Percentiles rank a stretch among this genome's conserved stretches.
phyloP scores from a whole-genome alignment of 1,139 yeast genomes.

The Saccharomyces pastorianus region DNA sequence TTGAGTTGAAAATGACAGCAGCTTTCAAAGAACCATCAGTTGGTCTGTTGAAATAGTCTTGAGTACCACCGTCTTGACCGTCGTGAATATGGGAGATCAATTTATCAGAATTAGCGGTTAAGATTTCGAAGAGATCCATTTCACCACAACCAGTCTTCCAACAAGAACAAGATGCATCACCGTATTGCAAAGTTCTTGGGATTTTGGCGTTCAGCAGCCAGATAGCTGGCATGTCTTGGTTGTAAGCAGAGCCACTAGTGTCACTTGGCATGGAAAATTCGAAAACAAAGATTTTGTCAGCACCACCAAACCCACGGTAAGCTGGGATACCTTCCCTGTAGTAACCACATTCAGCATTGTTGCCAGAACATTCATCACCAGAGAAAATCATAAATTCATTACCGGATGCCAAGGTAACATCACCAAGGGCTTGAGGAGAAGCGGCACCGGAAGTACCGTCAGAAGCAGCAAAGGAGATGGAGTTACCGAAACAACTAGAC shows the following conservation, averaged over 20 bases:
- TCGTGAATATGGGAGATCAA: conserved; percentile 79
- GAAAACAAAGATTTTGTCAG: conserved; percentile 74
- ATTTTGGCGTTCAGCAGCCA: conserved; percentile 92
- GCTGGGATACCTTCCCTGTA: conserved; percentile 84
- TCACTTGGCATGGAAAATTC: conserved; percentile 89
- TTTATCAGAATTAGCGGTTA: conserved; percentile 60
- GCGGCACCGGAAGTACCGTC: conserved; percentile 66
- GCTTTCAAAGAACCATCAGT: conserved; percentile 70
- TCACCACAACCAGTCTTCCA: conserved; percentile 98
- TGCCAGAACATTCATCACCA: conserved; percentile 50
- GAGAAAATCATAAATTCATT: conserved; percentile 74
- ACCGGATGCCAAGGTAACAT: conserved; percentile 60
- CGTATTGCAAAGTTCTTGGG: conserved; percentile 90
- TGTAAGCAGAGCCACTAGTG: conserved; percentile 35
- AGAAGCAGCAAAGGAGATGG: conserved; percentile 68
- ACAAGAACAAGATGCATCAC: conserved; percentile 73
- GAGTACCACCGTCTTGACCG: conserved; percentile 88
- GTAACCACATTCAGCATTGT: conserved; percentile 66
- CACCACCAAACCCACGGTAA: conserved; percentile 79
- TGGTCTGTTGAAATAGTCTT: conserved; percentile 84
- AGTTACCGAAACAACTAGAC: conserved; percentile 80
- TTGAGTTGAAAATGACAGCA: conserved; percentile 71
- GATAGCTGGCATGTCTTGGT: conserved; percentile 89
- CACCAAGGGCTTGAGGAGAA: conserved; percentile 51
- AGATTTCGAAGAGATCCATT: conserved; percentile 81